Conservation (phyloP, 2,329 filamentous ascomycete genomes). For the Arthrobotrys sinensis region DNA sequence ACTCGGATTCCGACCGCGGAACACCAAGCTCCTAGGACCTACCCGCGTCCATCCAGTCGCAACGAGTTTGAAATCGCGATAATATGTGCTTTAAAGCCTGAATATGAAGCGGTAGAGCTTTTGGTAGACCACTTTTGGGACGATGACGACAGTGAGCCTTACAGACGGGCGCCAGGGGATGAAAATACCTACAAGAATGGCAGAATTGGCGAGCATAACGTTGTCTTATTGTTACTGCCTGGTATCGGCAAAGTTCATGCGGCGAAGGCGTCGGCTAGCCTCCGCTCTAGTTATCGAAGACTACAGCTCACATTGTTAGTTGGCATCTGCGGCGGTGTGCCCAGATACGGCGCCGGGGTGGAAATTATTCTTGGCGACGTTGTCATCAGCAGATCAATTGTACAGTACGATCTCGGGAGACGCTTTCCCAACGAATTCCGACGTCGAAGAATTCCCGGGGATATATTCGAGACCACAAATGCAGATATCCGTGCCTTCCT, state of each 20-base stretch:
- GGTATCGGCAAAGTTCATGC: slow-evolving; percentile 54
- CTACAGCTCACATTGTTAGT: slow-evolving; percentile 62
- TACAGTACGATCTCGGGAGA: slow-evolving; percentile 65
- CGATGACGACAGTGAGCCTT: slow-evolving; percentile 11
- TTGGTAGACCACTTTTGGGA: slow-evolving; percentile 65
- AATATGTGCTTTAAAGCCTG: slow-evolving; percentile 66
- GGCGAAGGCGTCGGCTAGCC: slow-evolving; percentile 45
- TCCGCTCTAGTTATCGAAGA: slow-evolving; percentile 60
- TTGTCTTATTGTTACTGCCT: slow-evolving; percentile 61
- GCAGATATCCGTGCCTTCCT: slow-evolving; percentile 62
- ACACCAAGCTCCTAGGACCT: too few species aligned
- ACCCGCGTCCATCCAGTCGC: slow-evolving; percentile 6
- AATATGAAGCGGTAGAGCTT: slow-evolving; percentile 65
- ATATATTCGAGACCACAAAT: slow-evolving; percentile 59
- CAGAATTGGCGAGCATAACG: slow-evolving; percentile 54
- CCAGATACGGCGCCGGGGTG: background rate
- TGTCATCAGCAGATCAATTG: slow-evolving; percentile 64
- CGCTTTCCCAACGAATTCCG: slow-evolving; percentile 63
- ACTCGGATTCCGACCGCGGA: too few species aligned
- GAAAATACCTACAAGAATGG: slow-evolving; percentile 63
- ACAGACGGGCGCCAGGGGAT: slow-evolving; percentile 59
- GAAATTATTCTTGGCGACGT: slow-evolving; percentile 66
- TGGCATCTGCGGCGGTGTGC: slow-evolving; percentile 63
- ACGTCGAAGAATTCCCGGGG: slow-evolving; percentile 59
- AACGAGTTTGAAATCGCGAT: slow-evolving; percentile 47